A percentile compares a stretch with the other conserved stretches of the same genome.
phyloP scores from a whole-genome alignment of 306 rosid species.

The Cicer bijugum region DNA sequence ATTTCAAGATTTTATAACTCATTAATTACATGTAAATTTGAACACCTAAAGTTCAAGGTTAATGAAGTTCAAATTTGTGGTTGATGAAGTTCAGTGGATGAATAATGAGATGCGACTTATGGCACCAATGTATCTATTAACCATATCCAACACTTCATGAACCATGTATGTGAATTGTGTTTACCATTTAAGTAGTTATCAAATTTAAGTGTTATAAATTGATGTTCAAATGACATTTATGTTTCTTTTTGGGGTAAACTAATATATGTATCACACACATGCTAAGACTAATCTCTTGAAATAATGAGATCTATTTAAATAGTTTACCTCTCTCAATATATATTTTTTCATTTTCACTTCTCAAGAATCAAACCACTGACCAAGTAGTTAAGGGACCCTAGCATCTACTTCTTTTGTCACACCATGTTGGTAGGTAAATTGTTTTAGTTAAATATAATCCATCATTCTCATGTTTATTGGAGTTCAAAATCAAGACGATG shows the following conservation, averaged over 20 bases:
- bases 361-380: too few species aligned
- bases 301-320: too few species aligned
- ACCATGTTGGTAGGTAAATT: too few species aligned
- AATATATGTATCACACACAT: neutral
- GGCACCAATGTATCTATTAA: neutral
- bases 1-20: neutral
- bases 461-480: too few species aligned
- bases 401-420: too few species aligned
- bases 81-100: neutral
- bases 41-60: neutral
- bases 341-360: too few species aligned
- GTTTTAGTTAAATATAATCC: too few species aligned
- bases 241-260: neutral
- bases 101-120: neutral
- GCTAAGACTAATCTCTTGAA: neutral
- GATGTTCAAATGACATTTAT: neutral
- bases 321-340: too few species aligned
- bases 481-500: too few species aligned
- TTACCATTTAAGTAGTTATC: neutral
- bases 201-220: neutral
- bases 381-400: too few species aligned
- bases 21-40: neutral
- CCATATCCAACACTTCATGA: neutral
- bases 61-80: neutral
- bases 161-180: neutral